Conservation (phyloP, 305 asterid species). For the Fraxinus floribunda region DNA sequence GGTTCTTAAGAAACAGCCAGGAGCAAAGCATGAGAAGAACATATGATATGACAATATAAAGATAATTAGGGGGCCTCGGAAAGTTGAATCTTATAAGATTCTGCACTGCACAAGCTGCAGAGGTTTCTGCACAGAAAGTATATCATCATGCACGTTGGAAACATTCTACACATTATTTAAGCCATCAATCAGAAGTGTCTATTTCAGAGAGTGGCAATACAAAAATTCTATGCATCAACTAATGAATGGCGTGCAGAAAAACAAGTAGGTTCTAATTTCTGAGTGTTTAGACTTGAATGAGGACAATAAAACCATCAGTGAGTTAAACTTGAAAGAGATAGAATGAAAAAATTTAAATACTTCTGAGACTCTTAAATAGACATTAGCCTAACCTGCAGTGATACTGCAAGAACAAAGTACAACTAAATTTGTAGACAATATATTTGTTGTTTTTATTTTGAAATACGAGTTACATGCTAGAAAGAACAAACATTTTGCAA, state of each 20-base stretch:
- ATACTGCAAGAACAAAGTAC: not conserved
- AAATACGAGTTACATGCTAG: not conserved
- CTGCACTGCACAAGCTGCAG: not conserved
- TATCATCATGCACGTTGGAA: not conserved
- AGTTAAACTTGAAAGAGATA: not conserved
- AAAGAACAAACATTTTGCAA: not conserved
- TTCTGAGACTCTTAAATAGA: not conserved
- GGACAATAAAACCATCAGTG: not conserved
- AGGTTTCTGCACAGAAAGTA: not conserved
- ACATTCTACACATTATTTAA: not conserved
- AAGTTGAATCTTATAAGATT: not conserved
- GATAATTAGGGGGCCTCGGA: not conserved
- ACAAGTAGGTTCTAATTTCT: not conserved
- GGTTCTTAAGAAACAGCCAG: not conserved
- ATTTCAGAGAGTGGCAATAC: not conserved
- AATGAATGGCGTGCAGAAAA: not conserved
- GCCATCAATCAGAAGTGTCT: not conserved
- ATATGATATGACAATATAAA: not conserved
- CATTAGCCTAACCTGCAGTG: not conserved
- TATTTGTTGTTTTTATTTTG: not conserved
- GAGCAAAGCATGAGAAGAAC: not conserved
- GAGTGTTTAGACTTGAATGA: not conserved
- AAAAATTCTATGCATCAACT: not conserved
- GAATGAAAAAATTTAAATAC: not conserved
- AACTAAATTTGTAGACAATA: slow-evolving; percentile 1